These are phyloP conservation scores for Hansenula sp. DNA, from an alignment of 1,139 yeast genomes.

Conservation along the genomic window DNA sequence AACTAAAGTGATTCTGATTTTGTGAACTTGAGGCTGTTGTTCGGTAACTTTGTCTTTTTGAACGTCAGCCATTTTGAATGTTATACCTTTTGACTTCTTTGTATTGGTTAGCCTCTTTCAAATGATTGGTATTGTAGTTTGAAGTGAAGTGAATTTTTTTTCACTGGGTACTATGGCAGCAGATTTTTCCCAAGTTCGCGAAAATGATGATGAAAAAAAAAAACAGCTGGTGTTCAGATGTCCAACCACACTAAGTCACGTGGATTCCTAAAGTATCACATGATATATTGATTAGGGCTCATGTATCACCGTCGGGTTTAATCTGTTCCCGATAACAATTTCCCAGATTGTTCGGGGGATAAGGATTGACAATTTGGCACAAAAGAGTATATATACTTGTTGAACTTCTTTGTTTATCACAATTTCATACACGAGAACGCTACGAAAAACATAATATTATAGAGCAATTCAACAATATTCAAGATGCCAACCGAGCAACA, in stretches of 20 bases:
- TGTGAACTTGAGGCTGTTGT: constrained; percentile 84
- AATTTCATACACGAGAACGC: not conserved
- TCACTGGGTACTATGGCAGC: not conserved
- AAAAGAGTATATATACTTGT: not conserved
- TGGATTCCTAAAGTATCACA: not conserved
- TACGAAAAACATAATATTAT: not conserved
- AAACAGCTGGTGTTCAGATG: constrained; percentile 19
- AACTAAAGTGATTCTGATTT: constrained; percentile 98
- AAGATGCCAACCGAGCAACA: constrained; percentile 6
- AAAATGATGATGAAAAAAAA: not conserved
- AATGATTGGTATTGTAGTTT: not conserved
- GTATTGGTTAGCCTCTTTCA: constrained; percentile 18
- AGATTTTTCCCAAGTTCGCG: not conserved
- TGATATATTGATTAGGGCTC: not conserved
- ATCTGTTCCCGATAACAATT: not conserved
- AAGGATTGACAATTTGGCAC: not conserved
- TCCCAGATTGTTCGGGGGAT: not conserved
- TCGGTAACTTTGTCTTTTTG: constrained; percentile 87
- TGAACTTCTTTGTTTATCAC: too few relatives aligned
- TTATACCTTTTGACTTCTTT: constrained; percentile 35
- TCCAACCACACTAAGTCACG: too few relatives aligned
- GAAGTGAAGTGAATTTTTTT: not conserved
- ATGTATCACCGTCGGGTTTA: not conserved
- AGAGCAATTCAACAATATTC: constrained; percentile 4
- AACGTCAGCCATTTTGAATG: constrained; percentile 64